Base-by-base conservation (phyloP, 768 basidiomycete species). In the Astraeus odoratus region DNA sequence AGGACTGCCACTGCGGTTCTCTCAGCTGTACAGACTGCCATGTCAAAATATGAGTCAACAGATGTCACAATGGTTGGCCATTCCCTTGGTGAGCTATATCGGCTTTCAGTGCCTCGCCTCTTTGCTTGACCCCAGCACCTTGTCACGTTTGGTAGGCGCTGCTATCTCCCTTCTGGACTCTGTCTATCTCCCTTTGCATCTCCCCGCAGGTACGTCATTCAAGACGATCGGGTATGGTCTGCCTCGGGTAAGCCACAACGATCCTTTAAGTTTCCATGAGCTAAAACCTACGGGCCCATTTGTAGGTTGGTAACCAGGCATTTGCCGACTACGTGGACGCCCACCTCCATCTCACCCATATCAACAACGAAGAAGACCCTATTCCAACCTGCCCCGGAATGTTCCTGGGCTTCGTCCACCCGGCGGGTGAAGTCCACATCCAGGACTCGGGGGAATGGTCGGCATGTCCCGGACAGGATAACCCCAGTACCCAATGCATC, bases 401-500 rank as follows among this genome's bases (percentile, higher is more conserved):
- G 49, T 66, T 65, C 47, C 29, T 72, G 30, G 72, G 65, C 8
- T 75, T 66, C 39, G 59, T 48, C 3, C 70, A 74, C 24, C 56
- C 70, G 3, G 42, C 55, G 5, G 69, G 71, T 1, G 72, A 74
- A 47, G 57, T 66, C 2, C 72, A 73, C 38, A 74, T 73, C 18
- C 57, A 66, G 46, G 66, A 72, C 30, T 63, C 59, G 4, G 66
- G 63, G 0, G 54, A 60, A n/a, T 84, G 81, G 81, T 56, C 67
- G 26, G 46, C 59, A 16, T 85, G 83, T 56, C 69, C 78, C 8
- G 76, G 77, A 2, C 73, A 81, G 44, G 83, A 86, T 45, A 83
- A 84, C 55, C 51, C 69, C 4, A 75, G 69, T 47, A 48, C 30
- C 1, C 54, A 69, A 45, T 56, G 50, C 20, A 55, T 48, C 38